Evolutionary conservation across 2,329 filamentous ascomycete species (phyloP).

Genomic region (Alternaria incomplexa): DNA sequence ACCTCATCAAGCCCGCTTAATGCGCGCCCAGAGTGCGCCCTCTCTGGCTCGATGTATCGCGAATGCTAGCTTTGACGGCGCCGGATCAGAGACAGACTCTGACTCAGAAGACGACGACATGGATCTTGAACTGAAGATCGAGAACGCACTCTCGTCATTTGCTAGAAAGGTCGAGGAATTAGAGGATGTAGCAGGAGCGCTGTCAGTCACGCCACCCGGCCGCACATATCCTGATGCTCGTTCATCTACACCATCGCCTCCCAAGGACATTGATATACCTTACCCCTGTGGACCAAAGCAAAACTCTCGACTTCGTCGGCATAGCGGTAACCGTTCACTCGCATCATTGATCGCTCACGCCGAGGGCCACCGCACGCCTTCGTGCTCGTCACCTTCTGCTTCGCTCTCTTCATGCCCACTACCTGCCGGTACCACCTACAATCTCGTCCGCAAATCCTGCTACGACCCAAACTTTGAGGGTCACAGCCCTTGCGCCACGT

Average conservation of each 20-base stretch:
- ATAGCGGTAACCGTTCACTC: background rate
- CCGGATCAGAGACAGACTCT: conserved; percentile 1
- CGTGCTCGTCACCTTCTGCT: background rate
- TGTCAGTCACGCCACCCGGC: no score
- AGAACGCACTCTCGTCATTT: background rate
- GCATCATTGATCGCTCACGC: background rate
- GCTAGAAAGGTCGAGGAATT: background rate
- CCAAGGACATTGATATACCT: background rate
- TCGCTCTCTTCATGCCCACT: background rate
- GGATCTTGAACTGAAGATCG: background rate
- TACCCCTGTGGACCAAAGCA: background rate
- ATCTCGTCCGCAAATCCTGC: background rate
- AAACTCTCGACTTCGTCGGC: background rate
- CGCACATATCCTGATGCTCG: background rate
- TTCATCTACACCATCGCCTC: background rate
- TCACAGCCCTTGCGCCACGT: background rate
- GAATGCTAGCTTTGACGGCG: background rate
- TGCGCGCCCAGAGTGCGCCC: background rate
- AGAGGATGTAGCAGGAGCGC: background rate
- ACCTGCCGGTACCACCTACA: background rate
- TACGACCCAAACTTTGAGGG: background rate
- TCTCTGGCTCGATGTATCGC: conserved; percentile 11
- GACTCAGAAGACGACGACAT: background rate
- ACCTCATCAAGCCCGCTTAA: background rate
- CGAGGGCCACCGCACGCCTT: background rate